Evolutionary conservation across 1,139 yeast species (phyloP), one percentile per base, ranked within the genome.

Genomic region (Kazachstania sp.): DNA sequence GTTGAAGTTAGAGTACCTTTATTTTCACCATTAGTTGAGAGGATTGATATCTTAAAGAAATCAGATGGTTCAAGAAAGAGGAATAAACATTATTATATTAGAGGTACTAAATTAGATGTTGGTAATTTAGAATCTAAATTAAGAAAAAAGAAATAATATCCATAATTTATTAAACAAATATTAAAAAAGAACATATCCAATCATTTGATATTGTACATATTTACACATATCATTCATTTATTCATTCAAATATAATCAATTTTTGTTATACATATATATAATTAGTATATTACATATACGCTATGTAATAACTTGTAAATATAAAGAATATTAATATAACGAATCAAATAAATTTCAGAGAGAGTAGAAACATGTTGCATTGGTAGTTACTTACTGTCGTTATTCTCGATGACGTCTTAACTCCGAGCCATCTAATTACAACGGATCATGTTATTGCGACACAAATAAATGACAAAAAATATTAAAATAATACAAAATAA

Each of bases 1-100:
- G 90, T 86, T 44, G 97, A 88, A 63, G 70, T 83, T 54, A 73
- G 92, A 54, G 77, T 86, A 47, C 90, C 90, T 29, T 69, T 88
- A 35, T 88, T 75, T 71, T 85, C 83, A 54, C 96, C 96, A 23
- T 73, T 78, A 47, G 74, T 88, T 50, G 77, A 80, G 54, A 78
- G 83, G 66, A 73, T 88, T 49, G 96, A 88, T 65, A 65, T 86
- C 36, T 67, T 88, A 55, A 75, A 85, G 67, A 81, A 81, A 65
- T 90, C 95, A 28, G 73, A 75, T 56, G 60, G 64, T 31, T 74
- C 74, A 61, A 82, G 85, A 69, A 77, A 80, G 73, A 72, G 95
- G 76, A 78, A 79, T 69, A 87, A 86, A 73, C 92, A 86, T 56
- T 87, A 82, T 73, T 88, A 86, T 68, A 85, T 88, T 63, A 83